Base-by-base conservation (phyloP, 2,329 filamentous ascomycete species). In the Leptodontidium sp. region DNA sequence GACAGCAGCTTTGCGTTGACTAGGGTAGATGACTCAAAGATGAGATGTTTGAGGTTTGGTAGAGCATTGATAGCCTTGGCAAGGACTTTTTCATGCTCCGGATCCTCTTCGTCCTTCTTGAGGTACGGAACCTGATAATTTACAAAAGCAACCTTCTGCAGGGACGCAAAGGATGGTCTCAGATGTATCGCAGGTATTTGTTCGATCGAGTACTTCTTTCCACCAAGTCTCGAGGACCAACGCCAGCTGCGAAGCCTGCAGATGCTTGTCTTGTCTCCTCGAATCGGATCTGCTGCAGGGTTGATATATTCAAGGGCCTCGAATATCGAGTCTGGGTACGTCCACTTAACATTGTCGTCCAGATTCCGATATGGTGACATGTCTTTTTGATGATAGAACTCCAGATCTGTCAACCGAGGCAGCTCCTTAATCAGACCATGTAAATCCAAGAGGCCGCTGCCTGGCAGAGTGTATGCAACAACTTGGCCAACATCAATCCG, bases 21-120 rank as follows among this genome's bases (percentile, higher is more conserved):
- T 43, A 92, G 84, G 2, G 89, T 90, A 53, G 91, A 97, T 8
- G 90, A 91, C 75, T 94, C 89, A 72, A 98, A 90, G 1, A 89
- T 84, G 12, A 98, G 81, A 65, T 90, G 86, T 65, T 85, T 85
- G 7, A 98, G 82, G 1, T 85, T 80, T 0, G 89, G 86, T 9
- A 98, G 84, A 45, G 85, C 80, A 62, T 83, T 82, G 1, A 81
- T 80, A 11, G 85, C 80, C 38, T 83, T 80, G 15, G 79, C 78
- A 61, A 84, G 76, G 40, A 79, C 32, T 72, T 80, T 73, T 76
- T 81, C 74, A 77, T 82, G 75, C 76, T 82, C 75, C 79, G 79
- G 74, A 40, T 78, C 75, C 62, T 75, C 74, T 45, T 77, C 73
- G 38, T 76, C 74, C 38, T 78, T 77, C 43, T 70, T 71, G 2